These are phyloP conservation scores for Solanum pennellii DNA, from an alignment of 257 asterid species.

Conservation along the genomic window DNA sequence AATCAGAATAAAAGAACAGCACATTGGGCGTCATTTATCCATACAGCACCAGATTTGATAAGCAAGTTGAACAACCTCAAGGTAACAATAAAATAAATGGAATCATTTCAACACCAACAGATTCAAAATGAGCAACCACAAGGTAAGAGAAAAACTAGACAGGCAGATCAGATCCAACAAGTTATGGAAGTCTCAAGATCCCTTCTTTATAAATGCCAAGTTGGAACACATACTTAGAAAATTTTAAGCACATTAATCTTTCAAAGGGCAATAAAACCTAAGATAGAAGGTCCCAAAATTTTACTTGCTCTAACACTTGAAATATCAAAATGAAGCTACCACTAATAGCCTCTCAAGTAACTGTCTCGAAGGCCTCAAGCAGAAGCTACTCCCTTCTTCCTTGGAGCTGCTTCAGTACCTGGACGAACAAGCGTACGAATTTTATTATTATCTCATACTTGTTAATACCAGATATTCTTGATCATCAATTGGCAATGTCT, in stretches of 20 bases:
- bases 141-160: neutral
- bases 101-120: neutral
- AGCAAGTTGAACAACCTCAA: neutral
- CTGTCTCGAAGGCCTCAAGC: slow-evolving; percentile 12
- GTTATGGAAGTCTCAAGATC: neutral
- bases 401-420: slow-evolving; percentile 75
- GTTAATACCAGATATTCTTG: neutral
- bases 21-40: neutral
- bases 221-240: neutral
- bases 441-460: neutral
- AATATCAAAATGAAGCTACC: slow-evolving; percentile 5
- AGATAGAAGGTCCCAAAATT: slow-evolving; percentile 2
- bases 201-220: neutral
- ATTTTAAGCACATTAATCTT: neutral
- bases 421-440: neutral
- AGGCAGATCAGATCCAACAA: neutral
- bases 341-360: slow-evolving; percentile 1
- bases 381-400: slow-evolving; percentile 63
- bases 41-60: neutral
- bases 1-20: neutral
- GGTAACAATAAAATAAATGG: neutral
- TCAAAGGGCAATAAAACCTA: neutral
- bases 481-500: neutral
- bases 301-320: neutral
- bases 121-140: neutral